Conservation (phyloP, 116 monocot species). For the Dioscorea cayenensis region DNA sequence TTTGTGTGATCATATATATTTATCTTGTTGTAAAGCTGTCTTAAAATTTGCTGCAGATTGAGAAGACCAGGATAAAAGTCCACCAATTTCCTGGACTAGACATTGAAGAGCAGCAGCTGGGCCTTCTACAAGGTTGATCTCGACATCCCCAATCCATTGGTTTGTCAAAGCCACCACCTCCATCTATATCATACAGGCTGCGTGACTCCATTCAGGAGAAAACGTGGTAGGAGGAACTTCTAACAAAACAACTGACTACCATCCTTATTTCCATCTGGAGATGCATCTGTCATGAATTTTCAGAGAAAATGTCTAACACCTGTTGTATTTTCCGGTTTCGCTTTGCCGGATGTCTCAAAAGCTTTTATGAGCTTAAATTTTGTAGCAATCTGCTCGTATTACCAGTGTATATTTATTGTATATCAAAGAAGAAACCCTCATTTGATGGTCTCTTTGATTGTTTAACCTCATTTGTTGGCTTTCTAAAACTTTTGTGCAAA, state of each 20-base stretch:
- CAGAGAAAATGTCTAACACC: too few species aligned
- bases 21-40: not conserved
- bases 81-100: conserved; percentile 34
- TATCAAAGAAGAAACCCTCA: too few species aligned
- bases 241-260: conserved; percentile 1
- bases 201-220: conserved; percentile 21
- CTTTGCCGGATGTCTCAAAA: too few species aligned
- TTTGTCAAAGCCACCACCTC: conserved; percentile 28
- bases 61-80: conserved; percentile 45
- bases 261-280: not conserved
- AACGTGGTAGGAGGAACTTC: conserved; percentile 33
- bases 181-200: conserved; percentile 26
- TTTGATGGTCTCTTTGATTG: not conserved
- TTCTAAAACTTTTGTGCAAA: not conserved
- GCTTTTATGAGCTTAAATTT: too few species aligned
- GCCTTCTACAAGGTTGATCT: conserved; percentile 45
- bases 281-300: too few species aligned
- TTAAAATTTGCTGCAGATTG: conserved; percentile 38
- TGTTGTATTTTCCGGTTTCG: too few species aligned
- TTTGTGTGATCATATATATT: not conserved
- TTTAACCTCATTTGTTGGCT: not conserved
- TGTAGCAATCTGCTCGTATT: too few species aligned
- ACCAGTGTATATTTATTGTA: too few species aligned
- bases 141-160: conserved; percentile 86
- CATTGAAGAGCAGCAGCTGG: conserved; percentile 25